Conservation (phyloP, 208 protist species). For the Acanthamoeba castellanii region DNA sequence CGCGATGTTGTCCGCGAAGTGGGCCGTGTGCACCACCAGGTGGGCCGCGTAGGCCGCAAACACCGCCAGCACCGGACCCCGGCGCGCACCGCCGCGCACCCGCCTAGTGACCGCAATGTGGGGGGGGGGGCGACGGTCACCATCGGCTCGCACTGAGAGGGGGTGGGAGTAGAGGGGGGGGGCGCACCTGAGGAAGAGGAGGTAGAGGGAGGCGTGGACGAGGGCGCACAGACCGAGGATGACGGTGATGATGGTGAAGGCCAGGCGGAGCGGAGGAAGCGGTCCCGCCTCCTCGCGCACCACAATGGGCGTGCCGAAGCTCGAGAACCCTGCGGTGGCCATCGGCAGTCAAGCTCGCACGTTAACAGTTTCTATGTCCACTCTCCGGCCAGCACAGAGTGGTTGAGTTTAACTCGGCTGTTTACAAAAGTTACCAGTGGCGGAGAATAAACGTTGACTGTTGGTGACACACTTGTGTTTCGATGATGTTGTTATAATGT, state of each 20-base stretch:
- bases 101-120: too few species aligned
- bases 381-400: too few species aligned
- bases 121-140: too few species aligned
- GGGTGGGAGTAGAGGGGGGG: too few species aligned
- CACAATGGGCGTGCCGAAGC: neutral
- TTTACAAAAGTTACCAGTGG: too few species aligned
- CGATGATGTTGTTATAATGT: neutral
- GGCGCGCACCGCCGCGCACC: neutral
- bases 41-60: neutral
- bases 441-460: too few species aligned
- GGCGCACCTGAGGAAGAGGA: neutral
- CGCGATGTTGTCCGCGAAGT: slow-evolving; percentile 57
- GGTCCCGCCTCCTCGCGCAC: neutral
- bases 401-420: too few species aligned
- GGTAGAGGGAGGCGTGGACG: neutral
- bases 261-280: neutral
- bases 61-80: neutral
- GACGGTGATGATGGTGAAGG: neutral
- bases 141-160: too few species aligned
- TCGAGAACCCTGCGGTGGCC: neutral
- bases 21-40: slow-evolving; percentile 13
- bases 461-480: too few species aligned
- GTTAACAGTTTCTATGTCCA: too few species aligned
- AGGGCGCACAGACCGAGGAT: neutral
- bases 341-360: too few species aligned